Conservation (phyloP, 164 flowering plant genomes). For the Umbellularia californica region DNA sequence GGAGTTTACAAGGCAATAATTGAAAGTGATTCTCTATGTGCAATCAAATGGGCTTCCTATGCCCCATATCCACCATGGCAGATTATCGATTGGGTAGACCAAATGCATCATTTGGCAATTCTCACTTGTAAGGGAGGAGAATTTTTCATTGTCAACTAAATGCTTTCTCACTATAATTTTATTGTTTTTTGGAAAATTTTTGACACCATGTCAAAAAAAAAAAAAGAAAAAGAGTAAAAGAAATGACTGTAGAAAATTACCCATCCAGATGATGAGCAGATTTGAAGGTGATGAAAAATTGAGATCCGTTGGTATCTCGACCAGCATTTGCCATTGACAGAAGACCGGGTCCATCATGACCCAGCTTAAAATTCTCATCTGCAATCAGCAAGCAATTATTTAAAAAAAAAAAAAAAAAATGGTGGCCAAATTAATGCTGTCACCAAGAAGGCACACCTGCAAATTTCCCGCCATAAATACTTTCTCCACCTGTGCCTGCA, state of each 20-base stretch:
- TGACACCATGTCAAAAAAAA: not conserved
- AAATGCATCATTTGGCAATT: too few relatives aligned
- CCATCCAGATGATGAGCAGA: slow-evolving; percentile 79
- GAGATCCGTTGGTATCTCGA: slow-evolving; percentile 71
- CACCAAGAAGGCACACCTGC: slow-evolving; percentile 48
- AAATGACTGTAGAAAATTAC: slow-evolving; percentile 30
- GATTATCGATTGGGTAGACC: too few relatives aligned
- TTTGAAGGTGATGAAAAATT: slow-evolving; percentile 70
- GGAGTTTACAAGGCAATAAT: too few relatives aligned
- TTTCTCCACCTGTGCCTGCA: slow-evolving; percentile 88
- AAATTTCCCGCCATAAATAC: slow-evolving; percentile 82
- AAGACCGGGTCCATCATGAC: slow-evolving; percentile 80
- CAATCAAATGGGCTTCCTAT: too few relatives aligned
- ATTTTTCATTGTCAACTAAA: too few relatives aligned
- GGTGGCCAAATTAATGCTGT: not conserved
- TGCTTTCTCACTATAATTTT: too few relatives aligned
- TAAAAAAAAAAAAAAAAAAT: not conserved
- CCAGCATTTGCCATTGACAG: slow-evolving; percentile 85
- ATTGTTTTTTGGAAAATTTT: not conserved
- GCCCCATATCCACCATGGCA: too few relatives aligned
- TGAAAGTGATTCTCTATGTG: too few relatives aligned
- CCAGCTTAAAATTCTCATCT: slow-evolving; percentile 74
- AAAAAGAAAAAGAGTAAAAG: not conserved
- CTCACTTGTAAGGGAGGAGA: too few relatives aligned
- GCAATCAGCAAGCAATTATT: slow-evolving; percentile 17